These are phyloP conservation scores for Ceratocystis smalleyi DNA, from an alignment of 2,329 filamentous ascomycete genomes.

Conservation along the genomic window DNA sequence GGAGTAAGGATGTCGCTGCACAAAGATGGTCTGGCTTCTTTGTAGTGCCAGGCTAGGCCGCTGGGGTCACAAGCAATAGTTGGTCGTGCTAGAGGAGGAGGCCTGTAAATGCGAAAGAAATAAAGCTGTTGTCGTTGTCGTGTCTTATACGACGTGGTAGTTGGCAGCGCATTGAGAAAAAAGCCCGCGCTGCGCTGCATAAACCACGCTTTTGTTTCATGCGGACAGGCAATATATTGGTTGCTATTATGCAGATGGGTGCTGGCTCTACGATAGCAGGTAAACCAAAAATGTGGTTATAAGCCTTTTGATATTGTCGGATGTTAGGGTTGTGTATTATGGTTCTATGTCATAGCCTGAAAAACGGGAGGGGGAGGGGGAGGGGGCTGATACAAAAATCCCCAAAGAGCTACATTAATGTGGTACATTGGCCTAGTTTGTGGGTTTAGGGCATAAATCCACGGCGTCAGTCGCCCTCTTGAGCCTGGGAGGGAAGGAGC, in stretches of 20 bases:
- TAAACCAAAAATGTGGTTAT: not conserved
- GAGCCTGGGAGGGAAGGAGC: not conserved
- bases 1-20: not conserved
- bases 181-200: not conserved
- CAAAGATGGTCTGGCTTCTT: not conserved
- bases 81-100: too few species aligned
- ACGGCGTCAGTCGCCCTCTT: not conserved
- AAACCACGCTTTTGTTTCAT: not conserved
- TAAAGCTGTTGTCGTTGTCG: not conserved
- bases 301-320: not conserved
- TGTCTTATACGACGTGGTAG: not conserved
- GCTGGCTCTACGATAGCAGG: not conserved
- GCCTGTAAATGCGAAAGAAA: not conserved
- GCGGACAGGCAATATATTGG: not conserved
- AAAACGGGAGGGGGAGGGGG: not conserved
- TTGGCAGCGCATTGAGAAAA: not conserved
- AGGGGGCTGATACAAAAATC: too few species aligned
- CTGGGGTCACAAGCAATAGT: too few species aligned
- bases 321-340: not conserved
- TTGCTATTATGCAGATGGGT: not conserved
- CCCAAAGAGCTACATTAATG: too few species aligned
- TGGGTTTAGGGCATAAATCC: not conserved
- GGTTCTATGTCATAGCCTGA: not conserved
- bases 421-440: not conserved
- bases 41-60: not conserved